These are phyloP conservation scores for Thinopyrum elongatum DNA, from an alignment of 176 grass and related monocot genomes.

Conservation along the genomic window DNA sequence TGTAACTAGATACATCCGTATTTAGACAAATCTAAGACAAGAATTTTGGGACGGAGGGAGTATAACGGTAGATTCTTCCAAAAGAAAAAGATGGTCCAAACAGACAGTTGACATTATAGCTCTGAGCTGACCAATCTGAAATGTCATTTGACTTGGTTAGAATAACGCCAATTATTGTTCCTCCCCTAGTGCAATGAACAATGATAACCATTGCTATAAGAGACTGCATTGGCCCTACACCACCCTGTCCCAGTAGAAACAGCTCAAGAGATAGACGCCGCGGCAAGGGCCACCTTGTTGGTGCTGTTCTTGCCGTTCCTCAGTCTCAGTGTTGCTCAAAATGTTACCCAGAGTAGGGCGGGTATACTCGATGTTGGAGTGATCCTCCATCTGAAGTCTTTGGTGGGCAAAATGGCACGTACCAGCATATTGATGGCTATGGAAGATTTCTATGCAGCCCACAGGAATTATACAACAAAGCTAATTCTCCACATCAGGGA, in stretches of 20 bases:
- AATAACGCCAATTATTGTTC: background rate
- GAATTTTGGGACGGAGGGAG: too few relatives aligned
- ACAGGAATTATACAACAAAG: slow-evolving; percentile 37
- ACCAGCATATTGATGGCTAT: slow-evolving; percentile 49
- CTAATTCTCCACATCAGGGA: slow-evolving; percentile 37
- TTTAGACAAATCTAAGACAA: too few relatives aligned
- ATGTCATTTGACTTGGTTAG: background rate
- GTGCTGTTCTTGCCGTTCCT: background rate
- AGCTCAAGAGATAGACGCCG: background rate
- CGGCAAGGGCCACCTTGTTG: background rate
- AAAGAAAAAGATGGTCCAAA: background rate
- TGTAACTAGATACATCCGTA: too few relatives aligned
- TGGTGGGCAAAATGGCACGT: slow-evolving; percentile 27
- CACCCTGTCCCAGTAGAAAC: background rate
- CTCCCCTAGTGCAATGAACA: background rate
- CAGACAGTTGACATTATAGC: background rate
- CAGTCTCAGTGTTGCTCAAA: background rate
- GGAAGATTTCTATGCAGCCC: slow-evolving; percentile 46
- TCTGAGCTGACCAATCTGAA: background rate
- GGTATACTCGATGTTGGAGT: slow-evolving; percentile 32
- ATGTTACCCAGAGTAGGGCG: background rate
- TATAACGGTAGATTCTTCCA: background rate
- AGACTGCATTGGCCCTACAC: background rate
- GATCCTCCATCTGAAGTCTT: slow-evolving; percentile 37
- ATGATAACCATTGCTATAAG: background rate